Evolutionary conservation across 1,139 yeast genomes (phyloP), one percentile per base, ranked within the genome.

Genomic region (Geotrichum reessii): DNA sequence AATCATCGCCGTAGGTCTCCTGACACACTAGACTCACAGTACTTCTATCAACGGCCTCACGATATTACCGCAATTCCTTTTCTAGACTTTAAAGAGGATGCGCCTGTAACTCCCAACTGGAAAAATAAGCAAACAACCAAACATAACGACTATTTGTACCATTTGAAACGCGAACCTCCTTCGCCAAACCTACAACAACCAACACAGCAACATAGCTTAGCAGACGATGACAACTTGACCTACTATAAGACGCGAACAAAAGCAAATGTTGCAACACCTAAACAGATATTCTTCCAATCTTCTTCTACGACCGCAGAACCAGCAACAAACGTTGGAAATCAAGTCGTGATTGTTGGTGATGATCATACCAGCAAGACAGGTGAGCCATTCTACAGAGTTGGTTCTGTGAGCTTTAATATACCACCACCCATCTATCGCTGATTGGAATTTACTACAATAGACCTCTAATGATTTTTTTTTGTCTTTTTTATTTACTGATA

Each of bases 211-310:
- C 50, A 47, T 22, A 14, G 4, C 12, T 4, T 14, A 31, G 11
- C 12, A 3, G n/a, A 5, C 11, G n/a, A 14, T 31, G 40, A 31
- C 40, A 9, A 28, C 9, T 22, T 24, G 24, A n/a, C 12, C 44
- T 17, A 31, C 40, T 14, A 14, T 14, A 53, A 40, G n/a, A 19
- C 31, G 9, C 56, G 56, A n/a, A 25, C 27, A 2, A 47, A 40
- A 25, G 48, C 51, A 19, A 48, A 53, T 14, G 56, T 53, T 24
- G 56, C 56, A n/a, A 53, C 56, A 14, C 56, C 56, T 6, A 37
- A 53, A 7, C 52, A 53, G 17, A 47, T 53, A 2, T 53, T 53
- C 40, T 33, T 48, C 3, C 49, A 48, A 9, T 27, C 56, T 22
- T 53, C 56, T 31, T 9, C 40, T 14, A 11, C 40, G 7, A 14